Base-by-base conservation (phyloP, 805 yeast species). In the Sungouiozyma ichnusensis region DNA sequence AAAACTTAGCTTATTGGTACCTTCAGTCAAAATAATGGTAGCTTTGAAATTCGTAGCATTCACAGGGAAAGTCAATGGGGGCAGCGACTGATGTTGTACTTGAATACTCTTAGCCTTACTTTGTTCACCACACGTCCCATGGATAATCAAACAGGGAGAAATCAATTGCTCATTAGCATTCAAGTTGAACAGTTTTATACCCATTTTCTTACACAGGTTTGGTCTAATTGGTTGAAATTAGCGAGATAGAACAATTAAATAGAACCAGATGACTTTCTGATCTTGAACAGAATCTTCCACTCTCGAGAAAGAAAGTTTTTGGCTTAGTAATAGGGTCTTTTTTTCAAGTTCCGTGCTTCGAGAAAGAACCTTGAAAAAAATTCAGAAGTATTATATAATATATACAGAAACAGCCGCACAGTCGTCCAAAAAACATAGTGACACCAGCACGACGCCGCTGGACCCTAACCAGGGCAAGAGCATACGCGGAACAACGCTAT, bases 31-130 rank as follows among this genome's bases (percentile, higher is more conserved):
- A 46, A 82, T 82, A 2, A 84, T 68, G 15, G 84, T 54, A 0
- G 85, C 84, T 59, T 87, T 88, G 69, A 88, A 90, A 45, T 73
- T 71, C 1, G 81, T 79, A 16, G 73, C 64, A 41, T 77, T 75
- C 5, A 87, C 75, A 45, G 88, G 94, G 52, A 71, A 83, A 41
- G 70, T 67, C 51, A 77, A 80, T 0, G 85, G 74, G 0, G 96
- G 94, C 47, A 64, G 20, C 53, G 60, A 53, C 48, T 56, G 48
- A 59, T 68, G 55, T 57, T 68, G 50, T 60, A 69, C 46, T 65
- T 68, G 36, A 68, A 75, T 11, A 71, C 67, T 31, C 67, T 58
- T 33, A 65, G 64, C 49, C 11, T 40, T 40, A 8, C 43, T 43
- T 13, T 45, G 40, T 4, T 39, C 51, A 1, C 64, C 41, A 3